Evolutionary conservation across 345 rosid species (phyloP).

Genomic region (Arabis hirsuta): DNA sequence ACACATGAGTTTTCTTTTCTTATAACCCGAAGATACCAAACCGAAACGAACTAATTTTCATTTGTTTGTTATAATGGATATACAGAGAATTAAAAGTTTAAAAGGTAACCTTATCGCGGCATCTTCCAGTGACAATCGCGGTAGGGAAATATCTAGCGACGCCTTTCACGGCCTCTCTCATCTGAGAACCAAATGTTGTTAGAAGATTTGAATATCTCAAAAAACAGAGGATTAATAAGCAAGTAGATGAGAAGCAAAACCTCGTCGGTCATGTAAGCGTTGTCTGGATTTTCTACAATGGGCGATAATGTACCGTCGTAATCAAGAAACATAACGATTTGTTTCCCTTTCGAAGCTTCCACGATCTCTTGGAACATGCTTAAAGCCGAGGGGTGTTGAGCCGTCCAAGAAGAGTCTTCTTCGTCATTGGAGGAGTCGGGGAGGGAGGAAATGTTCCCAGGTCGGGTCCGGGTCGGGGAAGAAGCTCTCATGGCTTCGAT

Average conservation of each 20-base stretch:
- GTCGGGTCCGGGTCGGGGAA: slow-evolving; percentile 68
- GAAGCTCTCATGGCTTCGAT: slow-evolving; percentile 83
- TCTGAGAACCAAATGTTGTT: slow-evolving; percentile 45
- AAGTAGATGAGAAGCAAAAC: slow-evolving; percentile 42
- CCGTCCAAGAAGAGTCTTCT: slow-evolving; percentile 60
- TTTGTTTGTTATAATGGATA: background rate
- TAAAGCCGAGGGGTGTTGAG: slow-evolving; percentile 80
- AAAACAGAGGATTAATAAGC: background rate
- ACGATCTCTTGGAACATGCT: slow-evolving; percentile 69
- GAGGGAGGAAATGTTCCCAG: slow-evolving; percentile 32
- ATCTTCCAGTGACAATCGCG: slow-evolving; percentile 88
- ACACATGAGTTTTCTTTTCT: slow-evolving; percentile 6
- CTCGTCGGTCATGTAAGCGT: slow-evolving; percentile 77
- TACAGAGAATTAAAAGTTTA: background rate
- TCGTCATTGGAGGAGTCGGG: slow-evolving; percentile 42
- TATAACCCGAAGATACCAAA: background rate
- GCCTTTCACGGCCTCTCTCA: slow-evolving; percentile 77
- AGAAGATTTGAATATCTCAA: background rate
- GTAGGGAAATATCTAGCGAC: slow-evolving; percentile 76
- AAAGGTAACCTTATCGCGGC: slow-evolving; percentile 77
- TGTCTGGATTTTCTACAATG: slow-evolving; percentile 86
- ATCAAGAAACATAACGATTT: slow-evolving; percentile 86
- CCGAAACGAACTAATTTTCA: background rate
- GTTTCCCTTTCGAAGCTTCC: slow-evolving; percentile 63
- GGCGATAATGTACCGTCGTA: slow-evolving; percentile 96